phyloP scores from a whole-genome alignment of 257 asterid species.

The Nicotiana noctiflora region DNA sequence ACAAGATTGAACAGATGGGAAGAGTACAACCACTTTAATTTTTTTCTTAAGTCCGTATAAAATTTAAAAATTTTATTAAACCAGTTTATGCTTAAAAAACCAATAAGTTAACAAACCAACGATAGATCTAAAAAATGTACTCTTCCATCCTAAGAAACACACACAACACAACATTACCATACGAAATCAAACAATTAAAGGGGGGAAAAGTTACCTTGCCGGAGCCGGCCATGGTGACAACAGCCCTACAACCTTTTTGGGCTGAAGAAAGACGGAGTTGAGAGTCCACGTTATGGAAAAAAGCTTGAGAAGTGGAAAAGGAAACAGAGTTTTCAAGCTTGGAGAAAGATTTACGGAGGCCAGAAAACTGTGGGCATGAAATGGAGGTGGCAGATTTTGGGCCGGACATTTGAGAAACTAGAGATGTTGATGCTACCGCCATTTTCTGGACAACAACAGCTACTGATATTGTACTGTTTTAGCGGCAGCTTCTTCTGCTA shows the following conservation, averaged over 20 bases:
- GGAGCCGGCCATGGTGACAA: slow-evolving; percentile 84
- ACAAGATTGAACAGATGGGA: too few relatives aligned
- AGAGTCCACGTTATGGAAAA: slow-evolving; percentile 46
- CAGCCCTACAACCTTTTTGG: slow-evolving; percentile 48
- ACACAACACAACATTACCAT: neutral
- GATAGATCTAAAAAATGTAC: neutral
- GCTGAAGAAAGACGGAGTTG: slow-evolving; percentile 50
- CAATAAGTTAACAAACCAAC: neutral
- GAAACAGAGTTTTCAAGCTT: slow-evolving; percentile 27
- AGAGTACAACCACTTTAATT: too few relatives aligned
- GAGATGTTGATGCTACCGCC: slow-evolving; percentile 45
- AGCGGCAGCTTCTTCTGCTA: neutral
- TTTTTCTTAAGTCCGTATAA: too few relatives aligned
- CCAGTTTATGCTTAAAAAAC: neutral
- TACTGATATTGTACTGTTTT: neutral
- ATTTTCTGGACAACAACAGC: slow-evolving; percentile 7
- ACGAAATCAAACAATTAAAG: neutral
- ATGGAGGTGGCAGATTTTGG: neutral
- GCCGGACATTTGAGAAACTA: slow-evolving; percentile 26
- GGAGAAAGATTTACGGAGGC: slow-evolving; percentile 54
- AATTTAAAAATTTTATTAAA: too few relatives aligned
- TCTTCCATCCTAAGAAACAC: neutral
- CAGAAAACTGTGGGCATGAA: slow-evolving; percentile 39
- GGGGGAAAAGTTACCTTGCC: slow-evolving; percentile 53
- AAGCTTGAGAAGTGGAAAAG: slow-evolving; percentile 38